phyloP scores from a whole-genome alignment of 2,329 filamentous ascomycete species.

The Tolypocladium amazonense region DNA sequence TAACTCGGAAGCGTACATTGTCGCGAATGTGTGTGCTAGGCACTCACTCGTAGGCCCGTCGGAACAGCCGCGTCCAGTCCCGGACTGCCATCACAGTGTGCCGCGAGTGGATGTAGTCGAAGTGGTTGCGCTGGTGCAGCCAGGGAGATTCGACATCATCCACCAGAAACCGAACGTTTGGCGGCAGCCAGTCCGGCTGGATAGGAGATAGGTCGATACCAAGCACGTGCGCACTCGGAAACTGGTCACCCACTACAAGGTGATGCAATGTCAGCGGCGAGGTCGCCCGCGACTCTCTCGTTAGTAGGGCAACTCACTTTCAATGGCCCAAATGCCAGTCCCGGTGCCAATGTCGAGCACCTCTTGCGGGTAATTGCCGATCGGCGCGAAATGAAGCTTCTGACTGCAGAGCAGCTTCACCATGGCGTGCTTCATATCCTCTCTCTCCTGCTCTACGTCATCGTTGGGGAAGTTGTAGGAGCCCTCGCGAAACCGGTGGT shows the following conservation, averaged over 20 bases:
- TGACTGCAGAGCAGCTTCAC: conserved; percentile 35
- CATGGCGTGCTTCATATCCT: conserved; percentile 47
- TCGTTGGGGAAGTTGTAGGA: conserved; percentile 50
- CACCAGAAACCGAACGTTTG: conserved; percentile 44
- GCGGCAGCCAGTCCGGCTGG: conserved; percentile 40
- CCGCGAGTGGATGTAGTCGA: conserved; percentile 52
- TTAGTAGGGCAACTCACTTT: conserved; percentile 23
- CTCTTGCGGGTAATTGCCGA: conserved; percentile 34
- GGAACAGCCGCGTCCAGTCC: conserved; percentile 41
- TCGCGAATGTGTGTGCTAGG: background rate
- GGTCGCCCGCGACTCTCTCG: background rate
- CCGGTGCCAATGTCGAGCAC: conserved; percentile 49
- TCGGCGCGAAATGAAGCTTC: conserved; percentile 40
- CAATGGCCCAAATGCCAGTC: conserved; percentile 49
- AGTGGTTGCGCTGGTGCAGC: conserved; percentile 41
- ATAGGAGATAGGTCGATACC: conserved; percentile 38
- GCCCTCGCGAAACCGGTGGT: conserved; percentile 44
- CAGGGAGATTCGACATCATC: conserved; percentile 48
- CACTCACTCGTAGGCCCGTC: conserved; percentile 33
- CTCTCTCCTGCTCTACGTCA: conserved; percentile 46
- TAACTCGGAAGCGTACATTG: background rate
- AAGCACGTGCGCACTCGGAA: conserved; percentile 29
- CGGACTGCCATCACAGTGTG: conserved; percentile 45
- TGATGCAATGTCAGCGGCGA: background rate
- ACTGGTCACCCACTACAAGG: conserved; percentile 33